These are phyloP conservation scores for Metschnikowia amazonensis DNA, from an alignment of 805 yeast species.

Conservation along the genomic window DNA sequence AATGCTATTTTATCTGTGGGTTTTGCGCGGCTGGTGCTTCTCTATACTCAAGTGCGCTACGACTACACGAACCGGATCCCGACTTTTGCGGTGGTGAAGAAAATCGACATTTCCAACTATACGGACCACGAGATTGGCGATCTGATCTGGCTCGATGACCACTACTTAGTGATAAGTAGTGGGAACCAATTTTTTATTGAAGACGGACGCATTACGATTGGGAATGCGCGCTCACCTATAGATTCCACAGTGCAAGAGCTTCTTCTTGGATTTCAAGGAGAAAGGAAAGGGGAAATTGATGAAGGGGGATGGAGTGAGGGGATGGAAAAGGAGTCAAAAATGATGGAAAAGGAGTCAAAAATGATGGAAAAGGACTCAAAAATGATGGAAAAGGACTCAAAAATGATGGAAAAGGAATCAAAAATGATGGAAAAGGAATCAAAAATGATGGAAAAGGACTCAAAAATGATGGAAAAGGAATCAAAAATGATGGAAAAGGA, in stretches of 20 bases:
- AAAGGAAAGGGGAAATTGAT: constrained; percentile 4
- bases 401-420: too few relatives aligned
- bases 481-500: too few relatives aligned
- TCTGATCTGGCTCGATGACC: constrained; percentile 79
- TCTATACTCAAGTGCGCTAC: constrained; percentile 79
- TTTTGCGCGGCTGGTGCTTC: constrained; percentile 54
- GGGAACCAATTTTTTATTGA: constrained; percentile 88
- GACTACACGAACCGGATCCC: constrained; percentile 84
- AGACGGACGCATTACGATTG: constrained; percentile 52
- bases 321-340: too few relatives aligned
- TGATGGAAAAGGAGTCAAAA: too few relatives aligned
- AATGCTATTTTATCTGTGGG: constrained; percentile 77
- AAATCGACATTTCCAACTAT: constrained; percentile 62
- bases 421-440: too few relatives aligned
- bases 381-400: too few relatives aligned
- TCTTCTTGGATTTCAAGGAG: constrained; percentile 30
- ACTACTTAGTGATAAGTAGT: constrained; percentile 74
- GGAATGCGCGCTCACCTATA: constrained; percentile 27
- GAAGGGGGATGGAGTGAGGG: too few relatives aligned
- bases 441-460: too few relatives aligned
- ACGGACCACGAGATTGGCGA: constrained; percentile 86
- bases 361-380: too few relatives aligned
- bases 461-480: too few relatives aligned
- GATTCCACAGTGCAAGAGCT: constrained; percentile 50
- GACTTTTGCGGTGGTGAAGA: constrained; percentile 70